Conservation (phyloP, 192 early-diverging fungal genomes). For the Gamsiella multidivaricata region DNA sequence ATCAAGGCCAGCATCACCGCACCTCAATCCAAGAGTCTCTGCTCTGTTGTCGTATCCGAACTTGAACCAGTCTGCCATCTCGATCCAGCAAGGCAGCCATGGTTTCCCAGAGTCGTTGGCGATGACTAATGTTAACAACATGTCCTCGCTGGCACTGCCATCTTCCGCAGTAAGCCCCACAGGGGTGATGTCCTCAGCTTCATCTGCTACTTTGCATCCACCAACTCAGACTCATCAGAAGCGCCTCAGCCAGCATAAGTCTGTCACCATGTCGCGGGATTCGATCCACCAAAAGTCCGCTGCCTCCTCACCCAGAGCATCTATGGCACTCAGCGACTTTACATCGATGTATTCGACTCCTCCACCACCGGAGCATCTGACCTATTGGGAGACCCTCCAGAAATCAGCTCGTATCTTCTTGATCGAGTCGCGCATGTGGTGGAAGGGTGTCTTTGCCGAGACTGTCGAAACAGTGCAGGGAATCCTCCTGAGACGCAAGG, state of each 20-base stretch:
- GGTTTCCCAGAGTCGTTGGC: constrained; percentile 21
- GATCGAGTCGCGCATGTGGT: constrained; percentile 52
- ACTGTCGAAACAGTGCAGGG: constrained; percentile 29
- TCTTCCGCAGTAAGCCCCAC: not conserved
- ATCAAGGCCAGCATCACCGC: constrained; percentile 20
- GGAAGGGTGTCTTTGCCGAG: constrained; percentile 41
- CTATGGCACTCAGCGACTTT: constrained; percentile 44
- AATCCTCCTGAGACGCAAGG: constrained; percentile 22
- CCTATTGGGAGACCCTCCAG: constrained; percentile 16
- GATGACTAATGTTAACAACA: constrained; percentile 18
- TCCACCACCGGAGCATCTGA: constrained; percentile 30
- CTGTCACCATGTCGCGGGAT: constrained; percentile 32
- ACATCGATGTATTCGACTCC: constrained; percentile 32
- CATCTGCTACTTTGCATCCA: not conserved
- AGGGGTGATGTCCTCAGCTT: not conserved
- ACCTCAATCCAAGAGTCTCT: constrained; percentile 13
- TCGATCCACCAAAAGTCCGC: constrained; percentile 8
- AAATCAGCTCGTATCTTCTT: constrained; percentile 32
- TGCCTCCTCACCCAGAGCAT: constrained; percentile 21
- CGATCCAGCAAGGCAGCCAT: constrained; percentile 23
- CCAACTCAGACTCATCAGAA: constrained; percentile 5
- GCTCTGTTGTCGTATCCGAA: constrained; percentile 6
- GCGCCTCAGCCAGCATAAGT: constrained; percentile 18
- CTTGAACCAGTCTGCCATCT: constrained; percentile 23
- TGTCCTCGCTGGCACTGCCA: not conserved